Percentiles rank a stretch among this genome's conserved stretches.
Evolutionary conservation across 1,284 basidiomycete species (phyloP).

Genomic region (Trichosporon coremiiforme): DNA sequence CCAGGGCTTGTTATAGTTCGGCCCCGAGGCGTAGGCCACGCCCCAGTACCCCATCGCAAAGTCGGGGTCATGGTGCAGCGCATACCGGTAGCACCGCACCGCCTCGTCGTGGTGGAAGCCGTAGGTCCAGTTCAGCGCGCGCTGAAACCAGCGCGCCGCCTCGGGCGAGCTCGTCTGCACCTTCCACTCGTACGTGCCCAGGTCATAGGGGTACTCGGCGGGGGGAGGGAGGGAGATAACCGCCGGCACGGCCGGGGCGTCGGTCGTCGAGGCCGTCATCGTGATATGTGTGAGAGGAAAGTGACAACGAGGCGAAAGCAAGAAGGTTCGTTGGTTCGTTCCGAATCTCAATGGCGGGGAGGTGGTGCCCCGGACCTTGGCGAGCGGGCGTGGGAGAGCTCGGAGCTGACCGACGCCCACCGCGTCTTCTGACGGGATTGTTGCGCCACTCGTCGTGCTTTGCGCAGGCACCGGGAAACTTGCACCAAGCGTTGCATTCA

Average conservation of each 20-base stretch:
- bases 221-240: constrained; percentile 17
- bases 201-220: constrained; percentile 34
- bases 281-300: not conserved
- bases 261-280: constrained; percentile 19
- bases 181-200: constrained; percentile 32
- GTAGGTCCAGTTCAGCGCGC: constrained; percentile 48
- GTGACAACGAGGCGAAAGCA: not conserved
- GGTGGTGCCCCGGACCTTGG: not conserved
- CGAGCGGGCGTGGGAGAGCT: constrained; percentile 1
- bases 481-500: too few relatives aligned
- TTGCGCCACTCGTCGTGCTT: too few relatives aligned
- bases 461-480: too few relatives aligned
- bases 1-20: constrained; percentile 52
- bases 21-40: constrained; percentile 45
- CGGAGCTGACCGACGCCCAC: constrained; percentile 4
- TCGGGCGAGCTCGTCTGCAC: constrained; percentile 39
- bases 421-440: too few relatives aligned
- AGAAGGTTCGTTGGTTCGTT: not conserved
- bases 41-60: constrained; percentile 50
- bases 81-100: constrained; percentile 42
- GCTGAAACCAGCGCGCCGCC: constrained; percentile 49
- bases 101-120: constrained; percentile 51
- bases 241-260: not conserved
- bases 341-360: not conserved
- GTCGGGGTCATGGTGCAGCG: constrained; percentile 36